Evolutionary conservation across 2,329 filamentous ascomycete species (phyloP), one percentile per base, ranked within the genome.

Genomic region (Thermothelomyces thermophilus): DNA sequence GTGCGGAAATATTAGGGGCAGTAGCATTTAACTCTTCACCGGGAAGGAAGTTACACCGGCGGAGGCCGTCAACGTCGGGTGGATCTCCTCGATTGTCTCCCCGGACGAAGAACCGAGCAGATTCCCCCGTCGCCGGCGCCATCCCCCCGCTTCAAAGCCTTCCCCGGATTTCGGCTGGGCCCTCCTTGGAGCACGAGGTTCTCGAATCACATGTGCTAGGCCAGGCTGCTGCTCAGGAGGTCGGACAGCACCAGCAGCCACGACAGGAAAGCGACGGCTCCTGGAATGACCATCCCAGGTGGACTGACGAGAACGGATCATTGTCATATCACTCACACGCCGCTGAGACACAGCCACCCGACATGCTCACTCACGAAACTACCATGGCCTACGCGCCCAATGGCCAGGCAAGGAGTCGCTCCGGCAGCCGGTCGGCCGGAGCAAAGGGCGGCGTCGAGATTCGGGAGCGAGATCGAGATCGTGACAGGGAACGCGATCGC

Each of bases 401-500:
- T 54, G 64, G 61, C 41, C 59, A 62, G 39, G 36, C 59, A 37
- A 65, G 64, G 53, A 68, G 67, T 9, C 73, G 77, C 62, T 68
- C 71, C 14, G 68, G 73, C 54, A 71, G 69, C 58, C 70, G 73
- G 14, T 74, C 74, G 11, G 67, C 69, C 34, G 64, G 67, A 3
- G 62, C 65, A n/a, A 75, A 72, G 53, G 67, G 68, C 31, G 74
- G 72, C 58, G 61, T 63, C 17, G 73, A 75, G 35, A 66, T 65
- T 33, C 37, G 46, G 19, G 51, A 54, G 4, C 49, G 42, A 28
- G 48, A 52, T 19, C 52, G 51, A 4, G 52, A 53, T 11, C 30
- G 44, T 1, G 50, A 54, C 8, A 42, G 51, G 37, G 48, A 51
- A 11, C 52, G 51, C 9, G 52, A 49, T 5, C 42, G 46, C 3